Percentiles rank a stretch among this genome's conserved stretches.
These are phyloP conservation scores for Gardenia jasminoides DNA, from an alignment of 257 asterid species.

Conservation along the genomic window DNA sequence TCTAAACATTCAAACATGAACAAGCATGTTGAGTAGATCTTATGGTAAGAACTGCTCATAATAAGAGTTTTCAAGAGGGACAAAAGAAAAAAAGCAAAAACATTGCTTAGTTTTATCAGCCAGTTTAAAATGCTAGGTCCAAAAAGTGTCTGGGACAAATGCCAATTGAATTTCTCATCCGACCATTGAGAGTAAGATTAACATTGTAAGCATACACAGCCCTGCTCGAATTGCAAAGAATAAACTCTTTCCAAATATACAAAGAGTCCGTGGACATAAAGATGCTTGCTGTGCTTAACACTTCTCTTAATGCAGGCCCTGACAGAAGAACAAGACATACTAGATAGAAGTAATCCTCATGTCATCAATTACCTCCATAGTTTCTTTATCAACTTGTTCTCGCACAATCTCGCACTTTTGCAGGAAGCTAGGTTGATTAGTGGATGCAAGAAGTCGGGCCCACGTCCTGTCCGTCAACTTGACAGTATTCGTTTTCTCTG, in stretches of 20 bases:
- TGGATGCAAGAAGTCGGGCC: slow-evolving; percentile 95
- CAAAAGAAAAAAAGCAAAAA: too few species aligned
- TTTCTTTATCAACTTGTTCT: slow-evolving; percentile 43
- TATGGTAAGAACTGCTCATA: too few species aligned
- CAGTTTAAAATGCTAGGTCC: too few species aligned
- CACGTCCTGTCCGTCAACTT: slow-evolving; percentile 84
- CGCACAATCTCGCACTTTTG: slow-evolving; percentile 40
- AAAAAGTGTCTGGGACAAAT: background rate
- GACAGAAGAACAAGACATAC: slow-evolving; percentile 1
- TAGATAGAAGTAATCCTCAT: slow-evolving; percentile 54
- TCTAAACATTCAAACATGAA: background rate
- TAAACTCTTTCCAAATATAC: background rate
- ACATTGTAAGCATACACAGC: slow-evolving; percentile 2
- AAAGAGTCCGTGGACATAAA: background rate
- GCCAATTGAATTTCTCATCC: background rate
- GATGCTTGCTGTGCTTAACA: background rate
- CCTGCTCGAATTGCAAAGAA: background rate
- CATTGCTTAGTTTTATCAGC: too few species aligned
- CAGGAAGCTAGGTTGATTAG: slow-evolving; percentile 83
- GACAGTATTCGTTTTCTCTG: slow-evolving; percentile 66
- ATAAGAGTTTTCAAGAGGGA: too few species aligned
- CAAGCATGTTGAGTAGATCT: background rate
- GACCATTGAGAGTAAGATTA: slow-evolving; percentile 1
- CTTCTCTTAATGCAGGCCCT: background rate
- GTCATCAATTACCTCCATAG: slow-evolving; percentile 44